Evolutionary conservation across 768 basidiomycete species (phyloP).

Genomic region (Rickenella mellea): DNA sequence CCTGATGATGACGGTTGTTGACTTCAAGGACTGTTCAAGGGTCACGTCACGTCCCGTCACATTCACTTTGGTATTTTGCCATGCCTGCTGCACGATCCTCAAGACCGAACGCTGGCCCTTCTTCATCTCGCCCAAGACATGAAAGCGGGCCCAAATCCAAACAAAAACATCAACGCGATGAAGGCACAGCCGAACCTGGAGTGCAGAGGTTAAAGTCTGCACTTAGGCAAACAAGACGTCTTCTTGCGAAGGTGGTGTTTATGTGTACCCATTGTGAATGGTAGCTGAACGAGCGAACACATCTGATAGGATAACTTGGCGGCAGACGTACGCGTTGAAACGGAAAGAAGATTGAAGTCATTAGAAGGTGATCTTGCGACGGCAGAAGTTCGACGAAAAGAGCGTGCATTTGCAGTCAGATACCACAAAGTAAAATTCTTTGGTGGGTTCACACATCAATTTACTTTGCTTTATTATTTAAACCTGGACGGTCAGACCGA

Average conservation of each 20-base stretch:
- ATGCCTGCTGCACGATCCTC: too few relatives aligned
- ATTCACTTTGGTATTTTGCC: too few relatives aligned
- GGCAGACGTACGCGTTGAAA: slow-evolving; percentile 75
- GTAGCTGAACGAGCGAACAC: background rate
- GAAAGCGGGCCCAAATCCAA: too few relatives aligned
- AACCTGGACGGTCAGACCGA: slow-evolving; percentile 46
- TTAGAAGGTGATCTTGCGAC: slow-evolving; percentile 65
- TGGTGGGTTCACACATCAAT: slow-evolving; percentile 38
- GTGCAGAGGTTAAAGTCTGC: slow-evolving; percentile 82
- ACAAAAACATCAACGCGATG: slow-evolving; percentile 15
- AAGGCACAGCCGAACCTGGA: slow-evolving; percentile 39
- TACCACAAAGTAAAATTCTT: slow-evolving; percentile 96
- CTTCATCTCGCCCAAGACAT: too few relatives aligned
- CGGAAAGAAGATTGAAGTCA: slow-evolving; percentile 68
- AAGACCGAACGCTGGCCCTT: too few relatives aligned
- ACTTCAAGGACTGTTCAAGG: too few relatives aligned
- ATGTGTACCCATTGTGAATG: slow-evolving; percentile 2
- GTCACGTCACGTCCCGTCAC: too few relatives aligned
- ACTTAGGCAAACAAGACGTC: slow-evolving; percentile 71
- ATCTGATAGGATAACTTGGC: slow-evolving; percentile 60
- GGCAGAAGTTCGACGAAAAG: slow-evolving; percentile 55
- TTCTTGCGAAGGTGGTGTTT: slow-evolving; percentile 77
- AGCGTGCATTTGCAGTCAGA: slow-evolving; percentile 60
- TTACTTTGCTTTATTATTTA: background rate
- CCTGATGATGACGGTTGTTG: too few relatives aligned